These are phyloP conservation scores for Mucor velutinosus DNA, from an alignment of 371 early-diverging fungal species.

Conservation along the genomic window DNA sequence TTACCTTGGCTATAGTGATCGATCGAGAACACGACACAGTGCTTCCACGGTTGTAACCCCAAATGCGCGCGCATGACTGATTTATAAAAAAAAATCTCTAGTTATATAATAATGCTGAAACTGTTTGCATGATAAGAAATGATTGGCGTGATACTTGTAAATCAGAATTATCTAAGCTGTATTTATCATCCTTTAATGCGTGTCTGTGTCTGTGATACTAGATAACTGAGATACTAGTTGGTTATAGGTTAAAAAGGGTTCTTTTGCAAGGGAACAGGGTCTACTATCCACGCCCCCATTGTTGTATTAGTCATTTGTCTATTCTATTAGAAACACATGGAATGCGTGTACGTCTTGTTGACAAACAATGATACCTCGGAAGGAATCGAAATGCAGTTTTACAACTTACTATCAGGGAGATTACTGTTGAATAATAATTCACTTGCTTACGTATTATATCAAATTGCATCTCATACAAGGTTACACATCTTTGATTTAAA, in stretches of 20 bases:
- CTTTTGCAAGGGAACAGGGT: neutral
- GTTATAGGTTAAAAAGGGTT: neutral
- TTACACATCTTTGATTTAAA: neutral
- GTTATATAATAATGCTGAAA: neutral
- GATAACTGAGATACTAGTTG: neutral
- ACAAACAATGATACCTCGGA: neutral
- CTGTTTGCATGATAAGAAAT: neutral
- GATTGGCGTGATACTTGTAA: neutral
- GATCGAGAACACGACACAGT: neutral
- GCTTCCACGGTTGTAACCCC: neutral
- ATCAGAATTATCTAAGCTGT: neutral
- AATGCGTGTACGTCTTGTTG: neutral
- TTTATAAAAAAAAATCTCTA: neutral
- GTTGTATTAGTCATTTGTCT: neutral
- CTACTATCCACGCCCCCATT: neutral
- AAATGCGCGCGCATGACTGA: neutral
- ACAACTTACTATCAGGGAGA: neutral
- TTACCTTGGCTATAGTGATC: constrained; percentile 1
- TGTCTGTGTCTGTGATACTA: neutral
- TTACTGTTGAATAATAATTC: neutral
- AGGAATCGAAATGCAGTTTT: neutral
- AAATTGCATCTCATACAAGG: neutral
- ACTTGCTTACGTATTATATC: neutral
- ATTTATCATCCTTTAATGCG: neutral
- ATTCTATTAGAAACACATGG: neutral